Conservation (phyloP, 495 filamentous ascomycete genomes). For the Talaromyces borbonicus region DNA sequence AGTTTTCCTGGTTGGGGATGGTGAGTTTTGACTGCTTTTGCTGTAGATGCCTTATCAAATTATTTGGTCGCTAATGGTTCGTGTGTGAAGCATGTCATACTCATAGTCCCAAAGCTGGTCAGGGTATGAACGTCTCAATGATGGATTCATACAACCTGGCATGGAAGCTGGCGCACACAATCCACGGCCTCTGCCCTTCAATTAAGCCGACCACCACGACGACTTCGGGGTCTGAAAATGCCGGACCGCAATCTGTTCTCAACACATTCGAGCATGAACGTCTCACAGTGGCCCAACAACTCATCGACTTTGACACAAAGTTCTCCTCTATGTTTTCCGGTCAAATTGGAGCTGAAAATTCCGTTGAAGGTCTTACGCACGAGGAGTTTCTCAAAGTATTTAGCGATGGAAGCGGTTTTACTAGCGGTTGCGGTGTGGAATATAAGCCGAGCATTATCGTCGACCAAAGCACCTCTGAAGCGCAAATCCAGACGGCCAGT, state of each 20-base stretch:
- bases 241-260: constrained; percentile 43
- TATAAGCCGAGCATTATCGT: constrained; percentile 35
- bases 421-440: constrained; percentile 37
- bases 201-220: background rate
- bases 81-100: constrained; percentile 42
- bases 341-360: constrained; percentile 30
- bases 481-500: background rate
- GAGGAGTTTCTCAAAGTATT: constrained; percentile 43
- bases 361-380: constrained; percentile 31
- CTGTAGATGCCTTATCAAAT: background rate
- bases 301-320: constrained; percentile 63
- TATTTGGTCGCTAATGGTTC: too few relatives aligned
- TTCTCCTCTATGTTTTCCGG: constrained; percentile 42
- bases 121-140: constrained; percentile 67
- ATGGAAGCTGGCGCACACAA: constrained; percentile 60
- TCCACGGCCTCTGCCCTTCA: constrained; percentile 25
- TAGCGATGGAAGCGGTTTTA: constrained; percentile 35
- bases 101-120: constrained; percentile 60
- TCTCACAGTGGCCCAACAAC: constrained; percentile 55
- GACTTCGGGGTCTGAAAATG: background rate
- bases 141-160: constrained; percentile 60
- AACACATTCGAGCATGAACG: constrained; percentile 63
- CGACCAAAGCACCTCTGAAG: constrained; percentile 12
- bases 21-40: constrained; percentile 7
- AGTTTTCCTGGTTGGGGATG: constrained; percentile 45